Evolutionary conservation across 345 rosid species (phyloP).

Genomic region (Eucalyptus pauciflora): DNA sequence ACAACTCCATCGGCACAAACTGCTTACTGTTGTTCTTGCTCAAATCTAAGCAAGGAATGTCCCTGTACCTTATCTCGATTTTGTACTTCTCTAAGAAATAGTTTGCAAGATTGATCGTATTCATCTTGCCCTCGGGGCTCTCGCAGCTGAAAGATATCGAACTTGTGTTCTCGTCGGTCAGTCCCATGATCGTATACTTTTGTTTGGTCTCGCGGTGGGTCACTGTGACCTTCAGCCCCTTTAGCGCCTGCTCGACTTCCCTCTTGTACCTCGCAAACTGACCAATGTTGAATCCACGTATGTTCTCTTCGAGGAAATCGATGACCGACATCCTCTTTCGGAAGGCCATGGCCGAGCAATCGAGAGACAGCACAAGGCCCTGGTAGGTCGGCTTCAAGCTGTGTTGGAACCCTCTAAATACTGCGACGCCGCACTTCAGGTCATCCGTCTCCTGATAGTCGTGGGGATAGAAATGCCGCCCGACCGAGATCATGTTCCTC

Average conservation of each 20-base stretch:
- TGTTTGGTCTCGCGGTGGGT: conserved; percentile 60
- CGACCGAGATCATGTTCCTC: conserved; percentile 45
- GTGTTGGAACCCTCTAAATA: conserved; percentile 62
- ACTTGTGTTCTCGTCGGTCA: conserved; percentile 30
- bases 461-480: conserved; percentile 44
- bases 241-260: conserved; percentile 31
- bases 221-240: conserved; percentile 47
- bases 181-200: conserved; percentile 33
- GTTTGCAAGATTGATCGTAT: conserved; percentile 20
- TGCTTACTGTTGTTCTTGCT: conserved; percentile 37
- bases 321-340: conserved; percentile 48
- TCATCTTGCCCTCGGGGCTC: conserved; percentile 31
- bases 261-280: conserved; percentile 5
- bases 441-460: conserved; percentile 12
- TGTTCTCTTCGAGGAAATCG: conserved; percentile 39
- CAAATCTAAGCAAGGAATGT: conserved; percentile 69
- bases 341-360: conserved; percentile 67
- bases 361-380: conserved; percentile 62
- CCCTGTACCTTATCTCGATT: conserved; percentile 21
- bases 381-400: conserved; percentile 71
- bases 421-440: conserved; percentile 49
- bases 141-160: conserved; percentile 17
- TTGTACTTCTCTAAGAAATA: conserved; percentile 52
- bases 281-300: conserved; percentile 9
- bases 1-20: conserved; percentile 75